Evolutionary conservation across 768 basidiomycete species (phyloP).

Genomic region (Termitomyces titanicus): DNA sequence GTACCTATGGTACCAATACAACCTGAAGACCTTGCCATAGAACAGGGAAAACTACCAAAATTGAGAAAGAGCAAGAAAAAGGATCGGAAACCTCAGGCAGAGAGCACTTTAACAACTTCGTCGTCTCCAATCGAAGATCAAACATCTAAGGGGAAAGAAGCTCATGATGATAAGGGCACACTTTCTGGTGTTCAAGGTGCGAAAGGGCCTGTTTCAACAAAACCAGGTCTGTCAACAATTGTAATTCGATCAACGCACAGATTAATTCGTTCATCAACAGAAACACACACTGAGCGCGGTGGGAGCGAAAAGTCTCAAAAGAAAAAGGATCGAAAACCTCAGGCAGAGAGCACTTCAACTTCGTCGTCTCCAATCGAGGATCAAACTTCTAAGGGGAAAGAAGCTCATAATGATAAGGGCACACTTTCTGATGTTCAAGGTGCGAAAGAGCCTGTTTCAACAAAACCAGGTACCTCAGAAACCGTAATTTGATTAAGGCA

Average conservation of each 20-base stretch:
- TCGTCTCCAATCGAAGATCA: neutral
- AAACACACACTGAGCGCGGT: neutral
- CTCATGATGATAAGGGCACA: neutral
- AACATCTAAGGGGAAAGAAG: neutral
- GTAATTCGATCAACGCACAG: neutral
- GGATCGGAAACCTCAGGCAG: neutral
- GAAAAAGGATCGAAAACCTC: neutral
- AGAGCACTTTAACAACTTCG: neutral
- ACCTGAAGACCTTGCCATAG: neutral
- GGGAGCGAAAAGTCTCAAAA: neutral
- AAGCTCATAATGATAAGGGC: neutral
- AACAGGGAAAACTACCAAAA: neutral
- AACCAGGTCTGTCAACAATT: neutral
- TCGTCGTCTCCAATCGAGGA: neutral
- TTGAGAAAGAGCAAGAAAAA: slow-evolving; percentile 1
- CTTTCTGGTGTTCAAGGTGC: neutral
- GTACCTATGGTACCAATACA: neutral
- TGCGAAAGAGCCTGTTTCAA: neutral
- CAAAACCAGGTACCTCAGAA: slow-evolving; percentile 1
- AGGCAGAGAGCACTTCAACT: neutral
- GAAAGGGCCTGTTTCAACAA: neutral
- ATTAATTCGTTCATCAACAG: neutral
- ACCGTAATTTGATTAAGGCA: neutral
- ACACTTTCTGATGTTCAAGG: neutral
- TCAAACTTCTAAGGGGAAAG: neutral